Evolutionary conservation across 495 filamentous ascomycete genomes (phyloP).

Genomic region (Aspergillus ellipticus): DNA sequence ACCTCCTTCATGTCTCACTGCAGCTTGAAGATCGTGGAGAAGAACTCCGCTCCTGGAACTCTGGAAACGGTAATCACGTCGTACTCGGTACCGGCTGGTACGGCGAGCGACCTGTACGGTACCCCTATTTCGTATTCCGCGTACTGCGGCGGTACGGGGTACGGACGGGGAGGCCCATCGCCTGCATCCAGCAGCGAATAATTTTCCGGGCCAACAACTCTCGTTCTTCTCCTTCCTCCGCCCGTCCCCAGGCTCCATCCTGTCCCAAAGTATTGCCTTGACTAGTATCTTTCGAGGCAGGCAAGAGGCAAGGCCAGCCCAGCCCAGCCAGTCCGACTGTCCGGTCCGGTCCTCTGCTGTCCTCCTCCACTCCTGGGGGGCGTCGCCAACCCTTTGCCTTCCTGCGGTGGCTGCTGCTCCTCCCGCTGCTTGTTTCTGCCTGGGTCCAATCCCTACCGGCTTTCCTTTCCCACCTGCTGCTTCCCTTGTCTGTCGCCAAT

Average conservation of each 20-base stretch:
- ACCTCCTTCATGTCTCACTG: no score
- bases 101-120: neutral
- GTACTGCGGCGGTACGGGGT: no score
- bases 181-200: neutral
- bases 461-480: conserved; percentile 7
- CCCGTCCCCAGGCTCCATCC: neutral
- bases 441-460: neutral
- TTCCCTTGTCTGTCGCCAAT: conserved; percentile 9
- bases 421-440: neutral
- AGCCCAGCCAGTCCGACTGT: neutral
- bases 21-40: neutral
- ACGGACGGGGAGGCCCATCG: neutral
- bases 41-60: neutral
- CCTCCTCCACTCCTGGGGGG: conserved; percentile 31
- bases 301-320: no score
- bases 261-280: no score
- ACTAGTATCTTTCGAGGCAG: no score
- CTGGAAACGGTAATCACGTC: neutral
- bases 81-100: neutral
- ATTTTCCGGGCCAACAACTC: neutral
- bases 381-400: neutral
- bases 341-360: conserved; percentile 2
- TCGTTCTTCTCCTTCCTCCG: no score
- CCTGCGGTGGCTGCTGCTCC: conserved; percentile 5
- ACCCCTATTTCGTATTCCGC: neutral